Evolutionary conservation across 129 eudicot species (phyloP), one percentile per base, ranked within the genome.

Genomic region (Centella asiatica): DNA sequence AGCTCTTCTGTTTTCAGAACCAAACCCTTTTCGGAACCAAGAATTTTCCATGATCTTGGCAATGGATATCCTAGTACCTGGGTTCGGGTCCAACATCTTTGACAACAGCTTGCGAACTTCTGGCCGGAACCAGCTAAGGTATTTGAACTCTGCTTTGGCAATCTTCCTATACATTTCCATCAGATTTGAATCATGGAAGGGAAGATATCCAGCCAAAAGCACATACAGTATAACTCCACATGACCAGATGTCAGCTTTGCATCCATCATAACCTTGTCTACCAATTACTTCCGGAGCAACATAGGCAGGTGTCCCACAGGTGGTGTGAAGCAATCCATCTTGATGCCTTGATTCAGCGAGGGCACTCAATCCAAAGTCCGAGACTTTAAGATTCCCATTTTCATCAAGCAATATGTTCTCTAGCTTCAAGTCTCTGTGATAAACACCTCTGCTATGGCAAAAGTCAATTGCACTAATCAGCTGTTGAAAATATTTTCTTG

Each of bases 271-370:
- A 1, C 92, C 92, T 67, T 74, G 78, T 37, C 74, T 64, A 58
- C 50, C 71, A 32, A 84, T 78, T 7, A 83, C 85, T 64, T 87
- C 93, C 0, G 88, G 95, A 19, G 88, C 83, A 42, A 87, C 88
- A 65, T 87, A 87, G 4, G 95, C 82, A 37, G 95, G 95, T 0
- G 95, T 86, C 58, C 95, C 95, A 69, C 95, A 86, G 0, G 90
- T 77, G 0, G 89, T 84, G 69, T 87, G 96, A 56, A 87, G 86
- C 69, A 81, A 65, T 67, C 93, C 93, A 39, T 81, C 96, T 52
- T 84, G 80, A n/a, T 78, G 64, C 61, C 61, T 88, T 0, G 86
- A 78, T 24, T 84, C 93, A 4, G 79, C 66, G 26, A 81, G 56
- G 13, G 88, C 88, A 60, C 96, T 86, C 64, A 86, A 68, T 12